These are phyloP conservation scores for Chaetomium fimeti DNA, from an alignment of 495 filamentous ascomycete genomes.

Conservation along the genomic window DNA sequence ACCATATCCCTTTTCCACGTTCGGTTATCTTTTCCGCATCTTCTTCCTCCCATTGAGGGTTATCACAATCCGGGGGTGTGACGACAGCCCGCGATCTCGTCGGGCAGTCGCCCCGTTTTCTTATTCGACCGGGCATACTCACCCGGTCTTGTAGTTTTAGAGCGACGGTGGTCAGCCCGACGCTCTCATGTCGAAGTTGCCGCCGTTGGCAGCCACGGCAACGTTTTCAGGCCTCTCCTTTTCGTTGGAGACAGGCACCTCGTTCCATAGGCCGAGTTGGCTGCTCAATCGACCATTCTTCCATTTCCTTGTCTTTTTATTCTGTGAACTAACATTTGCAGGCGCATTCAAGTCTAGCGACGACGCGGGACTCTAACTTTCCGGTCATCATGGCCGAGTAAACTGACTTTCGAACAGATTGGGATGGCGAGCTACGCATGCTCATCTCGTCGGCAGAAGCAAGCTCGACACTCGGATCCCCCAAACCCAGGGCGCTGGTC, in stretches of 20 bases:
- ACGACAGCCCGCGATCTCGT: neutral
- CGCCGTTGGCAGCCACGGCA: slow-evolving; percentile 9
- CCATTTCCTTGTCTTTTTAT: slow-evolving; percentile 13
- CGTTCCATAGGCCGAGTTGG: slow-evolving; percentile 23
- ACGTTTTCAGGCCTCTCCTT: neutral
- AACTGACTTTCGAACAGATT: slow-evolving; percentile 18
- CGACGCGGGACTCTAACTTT: neutral
- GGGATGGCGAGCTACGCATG: slow-evolving; percentile 10
- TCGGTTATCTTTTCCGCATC: neutral
- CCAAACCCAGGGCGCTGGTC: neutral
- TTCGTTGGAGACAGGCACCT: neutral
- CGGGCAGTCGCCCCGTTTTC: neutral
- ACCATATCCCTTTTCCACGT: slow-evolving; percentile 16
- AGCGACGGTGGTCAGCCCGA: slow-evolving; percentile 21
- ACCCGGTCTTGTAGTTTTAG: slow-evolving; percentile 23
- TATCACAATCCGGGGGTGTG: neutral
- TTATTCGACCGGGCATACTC: slow-evolving; percentile 13
- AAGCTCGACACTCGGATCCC: neutral
- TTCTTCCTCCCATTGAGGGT: neutral
- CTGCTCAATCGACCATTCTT: slow-evolving; percentile 20
- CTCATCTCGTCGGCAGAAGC: neutral
- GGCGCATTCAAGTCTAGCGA: neutral
- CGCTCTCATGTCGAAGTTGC: slow-evolving; percentile 14
- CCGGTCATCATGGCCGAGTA: neutral
- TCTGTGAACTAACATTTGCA: slow-evolving; percentile 16